Conservation (phyloP, 768 basidiomycete species). For the Phanerochaete sordida region DNA sequence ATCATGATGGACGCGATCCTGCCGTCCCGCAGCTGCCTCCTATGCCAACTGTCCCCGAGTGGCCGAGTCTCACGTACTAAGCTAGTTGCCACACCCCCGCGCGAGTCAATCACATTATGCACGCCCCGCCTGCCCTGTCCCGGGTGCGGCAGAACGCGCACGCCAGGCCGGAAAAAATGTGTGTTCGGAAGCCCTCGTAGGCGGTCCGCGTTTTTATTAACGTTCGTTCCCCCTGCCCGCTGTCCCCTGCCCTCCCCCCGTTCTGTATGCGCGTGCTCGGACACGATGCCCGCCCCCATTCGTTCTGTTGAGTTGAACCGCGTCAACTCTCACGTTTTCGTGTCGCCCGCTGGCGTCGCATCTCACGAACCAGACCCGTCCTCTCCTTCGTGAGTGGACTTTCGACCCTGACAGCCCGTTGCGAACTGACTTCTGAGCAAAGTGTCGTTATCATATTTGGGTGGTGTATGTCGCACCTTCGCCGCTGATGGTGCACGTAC, state of each 20-base stretch:
- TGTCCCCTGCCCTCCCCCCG: neutral
- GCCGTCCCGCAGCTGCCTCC: neutral
- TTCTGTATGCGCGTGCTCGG: neutral
- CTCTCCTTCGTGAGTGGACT: slow-evolving; percentile 14
- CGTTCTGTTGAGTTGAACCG: neutral
- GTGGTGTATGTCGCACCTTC: slow-evolving; percentile 13
- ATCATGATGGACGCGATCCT: neutral
- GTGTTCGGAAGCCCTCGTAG: neutral
- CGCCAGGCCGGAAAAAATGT: neutral
- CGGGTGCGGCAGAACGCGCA: neutral
- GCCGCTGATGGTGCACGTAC: neutral
- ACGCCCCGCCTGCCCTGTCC: neutral
- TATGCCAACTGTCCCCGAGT: neutral
- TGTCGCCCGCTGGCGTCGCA: slow-evolving; percentile 9
- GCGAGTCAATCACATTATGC: neutral
- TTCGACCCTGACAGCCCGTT: neutral
- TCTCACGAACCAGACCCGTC: slow-evolving; percentile 4
- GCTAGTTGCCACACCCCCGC: neutral
- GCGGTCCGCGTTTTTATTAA: neutral
- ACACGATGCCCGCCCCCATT: neutral
- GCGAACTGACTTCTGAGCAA: neutral
- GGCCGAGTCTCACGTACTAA: neutral
- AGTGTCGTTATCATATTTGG: slow-evolving; percentile 18
- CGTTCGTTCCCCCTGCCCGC: neutral
- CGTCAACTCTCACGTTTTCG: slow-evolving; percentile 15